phyloP scores from a whole-genome alignment of 768 basidiomycete species.

The Naematelia encephala region DNA sequence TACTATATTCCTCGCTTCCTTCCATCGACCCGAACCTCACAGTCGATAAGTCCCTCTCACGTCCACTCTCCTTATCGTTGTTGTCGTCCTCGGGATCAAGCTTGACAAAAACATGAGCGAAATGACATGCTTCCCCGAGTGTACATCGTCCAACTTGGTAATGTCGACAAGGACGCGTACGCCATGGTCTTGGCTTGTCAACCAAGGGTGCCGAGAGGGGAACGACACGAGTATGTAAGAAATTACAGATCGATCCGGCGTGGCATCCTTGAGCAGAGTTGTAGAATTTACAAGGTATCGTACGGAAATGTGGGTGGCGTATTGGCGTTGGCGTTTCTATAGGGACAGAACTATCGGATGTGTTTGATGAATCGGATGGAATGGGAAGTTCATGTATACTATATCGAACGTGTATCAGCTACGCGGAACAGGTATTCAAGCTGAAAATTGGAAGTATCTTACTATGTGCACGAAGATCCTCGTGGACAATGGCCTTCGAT shows the following conservation, averaged over 20 bases:
- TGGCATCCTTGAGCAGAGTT: constrained; percentile 44
- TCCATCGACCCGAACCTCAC: constrained; percentile 7
- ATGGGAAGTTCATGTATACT: constrained; percentile 24
- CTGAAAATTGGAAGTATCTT: constrained; percentile 8
- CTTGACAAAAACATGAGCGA: constrained; percentile 39
- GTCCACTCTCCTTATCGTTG: constrained; percentile 6
- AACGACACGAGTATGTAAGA: constrained; percentile 45
- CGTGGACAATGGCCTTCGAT: constrained; percentile 45
- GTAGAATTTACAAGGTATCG: constrained; percentile 44
- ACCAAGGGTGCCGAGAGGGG: constrained; percentile 33
- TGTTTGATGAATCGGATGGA: neutral
- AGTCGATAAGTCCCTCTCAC: constrained; percentile 10
- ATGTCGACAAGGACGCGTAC: constrained; percentile 42
- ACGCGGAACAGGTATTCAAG: neutral
- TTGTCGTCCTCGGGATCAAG: neutral
- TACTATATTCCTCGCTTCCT: constrained; percentile 4
- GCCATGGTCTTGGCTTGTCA: constrained; percentile 45
- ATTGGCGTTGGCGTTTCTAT: neutral
- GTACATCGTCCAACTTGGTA: constrained; percentile 40
- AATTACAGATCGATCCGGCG: constrained; percentile 36
- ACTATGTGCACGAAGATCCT: constrained; percentile 46
- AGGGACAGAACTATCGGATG: neutral
- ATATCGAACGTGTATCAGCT: neutral
- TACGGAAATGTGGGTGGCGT: constrained; percentile 17
- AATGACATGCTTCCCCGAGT: constrained; percentile 47